A percentile compares a stretch with the other conserved stretches of the same genome.
phyloP scores from a whole-genome alignment of 2,329 filamentous ascomycete species.

The Colletotrichum orchidophilum region DNA sequence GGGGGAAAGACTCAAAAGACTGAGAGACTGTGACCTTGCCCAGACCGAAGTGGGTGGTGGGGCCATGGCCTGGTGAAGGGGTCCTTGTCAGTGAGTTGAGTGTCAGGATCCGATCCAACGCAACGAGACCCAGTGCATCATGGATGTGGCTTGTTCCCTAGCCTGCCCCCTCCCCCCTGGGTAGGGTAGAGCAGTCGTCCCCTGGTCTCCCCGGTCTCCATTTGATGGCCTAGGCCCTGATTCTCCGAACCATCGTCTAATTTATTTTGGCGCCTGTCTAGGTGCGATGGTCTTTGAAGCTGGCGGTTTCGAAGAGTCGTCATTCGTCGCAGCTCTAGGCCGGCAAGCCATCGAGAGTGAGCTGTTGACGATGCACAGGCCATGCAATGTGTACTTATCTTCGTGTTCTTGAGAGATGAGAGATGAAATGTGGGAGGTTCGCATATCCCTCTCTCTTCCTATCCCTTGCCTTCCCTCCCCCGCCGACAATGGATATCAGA shows the following conservation, averaged over 20 bases:
- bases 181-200: background rate
- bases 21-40: conserved; percentile 4
- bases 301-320: conserved; percentile 4
- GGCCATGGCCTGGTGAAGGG: background rate
- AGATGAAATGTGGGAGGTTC: background rate
- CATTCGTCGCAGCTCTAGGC: background rate
- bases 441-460: background rate
- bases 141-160: conserved; percentile 15
- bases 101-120: conserved; percentile 28
- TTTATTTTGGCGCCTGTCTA: background rate
- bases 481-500: background rate
- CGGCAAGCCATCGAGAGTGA: background rate
- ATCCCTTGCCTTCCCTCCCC: background rate
- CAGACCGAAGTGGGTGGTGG: background rate
- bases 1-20: background rate
- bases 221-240: background rate
- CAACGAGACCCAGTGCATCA: conserved; percentile 26
- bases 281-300: background rate
- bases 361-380: background rate
- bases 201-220: background rate
- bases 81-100: conserved; percentile 2
- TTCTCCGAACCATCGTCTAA: background rate
- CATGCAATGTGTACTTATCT: background rate
- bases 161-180: background rate
- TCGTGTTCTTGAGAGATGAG: background rate